Evolutionary conservation across 768 basidiomycete species (phyloP), one percentile per base, ranked within the genome.

Genomic region (Leccinum variicolor): DNA sequence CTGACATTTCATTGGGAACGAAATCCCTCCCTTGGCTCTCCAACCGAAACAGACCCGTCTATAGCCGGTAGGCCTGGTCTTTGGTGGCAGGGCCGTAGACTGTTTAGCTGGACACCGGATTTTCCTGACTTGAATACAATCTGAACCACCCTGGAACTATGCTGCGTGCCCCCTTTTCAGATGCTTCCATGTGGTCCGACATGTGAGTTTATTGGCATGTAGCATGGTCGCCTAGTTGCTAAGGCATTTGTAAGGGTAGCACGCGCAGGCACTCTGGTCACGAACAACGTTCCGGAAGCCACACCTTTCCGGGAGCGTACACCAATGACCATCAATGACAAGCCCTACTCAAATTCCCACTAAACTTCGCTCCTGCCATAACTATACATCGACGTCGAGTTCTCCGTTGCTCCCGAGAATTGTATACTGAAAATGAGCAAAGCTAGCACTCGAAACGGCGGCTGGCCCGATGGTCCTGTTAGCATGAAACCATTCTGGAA

Each of bases 21-120:
- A 29, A 53, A 53, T 33, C 48, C 60, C 15, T 36, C 49, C 3
- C 6, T 23, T 19, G 1, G 19, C 25, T 19, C 14, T 21, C 10
- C 21, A 0, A 43, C 50, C 1, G 58, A 48, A 13, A 19, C 45
- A 17, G 34, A 49, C 31, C 0, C 17, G 8, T 19, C 28, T 9
- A 28, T 14, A 23, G 45, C n/a, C 25, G 62, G 34, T 71, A 73
- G 75, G 34, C 78, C 81, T 1, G 76, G 75, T 0, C 58, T 83
- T 17, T 83, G 81, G 81, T 68, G 67, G 67, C 54, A 69, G 6
- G 67, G 59, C 1, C 56, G 23, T 14, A 69, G 56, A 31, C 48
- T 68, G 26, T 41, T 3, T 31, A 68, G 63, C 15, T 68, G 67
- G 67, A 25, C 63, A 17, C 67, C 67, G 9, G 50, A 60, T 39